Conservation (phyloP, 441 rosid genomes). For the Capsella rubella region DNA sequence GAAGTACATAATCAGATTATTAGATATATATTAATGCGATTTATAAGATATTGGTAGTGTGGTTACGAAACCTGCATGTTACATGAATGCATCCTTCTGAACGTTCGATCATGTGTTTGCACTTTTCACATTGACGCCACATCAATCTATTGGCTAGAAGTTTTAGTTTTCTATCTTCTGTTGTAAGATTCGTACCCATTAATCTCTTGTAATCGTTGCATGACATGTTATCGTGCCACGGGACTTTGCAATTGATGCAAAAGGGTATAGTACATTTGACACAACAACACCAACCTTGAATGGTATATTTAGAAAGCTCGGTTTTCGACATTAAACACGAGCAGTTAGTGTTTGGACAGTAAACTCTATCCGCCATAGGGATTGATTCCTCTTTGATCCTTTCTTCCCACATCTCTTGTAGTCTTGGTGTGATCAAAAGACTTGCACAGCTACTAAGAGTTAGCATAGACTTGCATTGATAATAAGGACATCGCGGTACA, state of each 20-base stretch:
- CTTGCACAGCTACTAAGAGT: not conserved
- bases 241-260: not conserved
- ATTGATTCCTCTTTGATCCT: slow-evolving; percentile 64
- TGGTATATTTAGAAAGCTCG: not conserved
- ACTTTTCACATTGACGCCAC: slow-evolving; percentile 33
- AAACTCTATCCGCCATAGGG: slow-evolving; percentile 38
- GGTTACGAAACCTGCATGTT: not conserved
- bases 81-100: not conserved
- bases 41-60: no score
- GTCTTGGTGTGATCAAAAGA: slow-evolving; percentile 37
- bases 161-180: not conserved
- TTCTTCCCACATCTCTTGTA: slow-evolving; percentile 50
- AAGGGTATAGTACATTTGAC: not conserved
- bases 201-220: not conserved
- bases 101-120: not conserved
- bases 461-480: not conserved
- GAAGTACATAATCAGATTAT: no score
- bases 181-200: slow-evolving; percentile 23
- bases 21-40: no score
- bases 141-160: not conserved
- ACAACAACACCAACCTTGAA: not conserved
- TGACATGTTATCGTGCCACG: not conserved
- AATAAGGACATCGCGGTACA: not conserved
- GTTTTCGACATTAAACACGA: not conserved
- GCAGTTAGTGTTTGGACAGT: not conserved